Evolutionary conservation across 2,329 filamentous ascomycete species (phyloP).

Genomic region (Microsporum ferrugineum): DNA sequence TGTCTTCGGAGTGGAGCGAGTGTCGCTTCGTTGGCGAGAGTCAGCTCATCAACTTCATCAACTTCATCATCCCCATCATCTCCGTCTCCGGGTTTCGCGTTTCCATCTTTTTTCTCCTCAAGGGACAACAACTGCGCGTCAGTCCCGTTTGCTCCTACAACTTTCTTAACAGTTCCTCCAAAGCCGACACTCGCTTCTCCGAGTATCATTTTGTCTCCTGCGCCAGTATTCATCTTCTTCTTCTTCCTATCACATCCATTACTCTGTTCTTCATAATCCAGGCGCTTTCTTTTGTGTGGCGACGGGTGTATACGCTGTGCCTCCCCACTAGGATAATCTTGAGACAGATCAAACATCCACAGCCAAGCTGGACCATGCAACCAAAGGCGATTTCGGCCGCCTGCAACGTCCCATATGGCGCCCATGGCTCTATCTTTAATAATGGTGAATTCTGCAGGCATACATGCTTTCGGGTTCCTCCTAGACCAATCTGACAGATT

Average conservation of each 20-base stretch:
- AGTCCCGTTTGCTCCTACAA: constrained; percentile 30
- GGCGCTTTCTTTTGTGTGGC: constrained; percentile 33
- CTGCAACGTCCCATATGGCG: constrained; percentile 63
- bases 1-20: constrained; percentile 4
- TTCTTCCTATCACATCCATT: constrained; percentile 31
- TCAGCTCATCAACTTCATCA: constrained; percentile 16
- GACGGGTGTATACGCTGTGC: constrained; percentile 14
- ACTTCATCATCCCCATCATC: constrained; percentile 8
- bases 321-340: constrained; percentile 46
- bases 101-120: constrained; percentile 16
- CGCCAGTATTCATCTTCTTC: constrained; percentile 41
- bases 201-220: constrained; percentile 43
- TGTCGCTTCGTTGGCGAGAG: constrained; percentile 12
- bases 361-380: constrained; percentile 77
- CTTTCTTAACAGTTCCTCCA: constrained; percentile 40
- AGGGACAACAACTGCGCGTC: constrained; percentile 26
- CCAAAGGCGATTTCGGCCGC: constrained; percentile 57
- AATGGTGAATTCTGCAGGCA: constrained; percentile 63
- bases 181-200: constrained; percentile 34
- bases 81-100: constrained; percentile 13
- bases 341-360: constrained; percentile 79
- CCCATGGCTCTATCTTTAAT: constrained; percentile 74
- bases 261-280: constrained; percentile 10
- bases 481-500: constrained; percentile 75
- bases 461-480: constrained; percentile 61